Evolutionary conservation across 2,329 filamentous ascomycete species (phyloP).

Genomic region (Acrocalymma vagum): DNA sequence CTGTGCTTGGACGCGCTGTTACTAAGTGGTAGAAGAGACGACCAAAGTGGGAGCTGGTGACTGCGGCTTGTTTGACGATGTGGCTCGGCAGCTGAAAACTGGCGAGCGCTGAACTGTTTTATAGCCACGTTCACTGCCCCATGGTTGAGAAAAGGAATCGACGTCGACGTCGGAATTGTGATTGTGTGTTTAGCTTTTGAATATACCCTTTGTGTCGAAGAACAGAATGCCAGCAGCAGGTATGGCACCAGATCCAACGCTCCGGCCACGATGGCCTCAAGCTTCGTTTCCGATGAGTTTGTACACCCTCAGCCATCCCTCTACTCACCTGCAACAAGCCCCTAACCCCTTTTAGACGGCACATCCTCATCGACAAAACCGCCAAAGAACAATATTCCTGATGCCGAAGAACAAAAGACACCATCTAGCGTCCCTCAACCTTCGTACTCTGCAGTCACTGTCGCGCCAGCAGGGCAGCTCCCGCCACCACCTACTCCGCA

Average conservation of each 20-base stretch:
- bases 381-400: conserved; percentile 3
- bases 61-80: no score
- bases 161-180: no score
- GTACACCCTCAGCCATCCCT: background rate
- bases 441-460: conserved; percentile 13
- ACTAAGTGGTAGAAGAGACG: no score
- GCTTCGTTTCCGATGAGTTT: conserved; percentile 14
- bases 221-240: conserved; percentile 12
- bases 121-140: no score
- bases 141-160: no score
- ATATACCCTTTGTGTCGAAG: background rate
- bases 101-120: no score
- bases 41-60: no score
- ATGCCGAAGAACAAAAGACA: conserved; percentile 8
- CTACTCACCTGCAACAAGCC: background rate
- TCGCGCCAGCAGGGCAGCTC: conserved; percentile 12
- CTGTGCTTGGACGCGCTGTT: no score
- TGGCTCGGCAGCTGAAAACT: no score
- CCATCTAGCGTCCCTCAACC: conserved; percentile 15
- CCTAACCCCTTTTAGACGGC: conserved; percentile 7
- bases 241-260: background rate
- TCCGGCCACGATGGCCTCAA: conserved; percentile 12
- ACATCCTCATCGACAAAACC: conserved; percentile 4
- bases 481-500: conserved; percentile 7
- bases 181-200: background rate